phyloP scores from a whole-genome alignment of 2,329 filamentous ascomycete genomes.

The Bimuria novae-zelandiae region DNA sequence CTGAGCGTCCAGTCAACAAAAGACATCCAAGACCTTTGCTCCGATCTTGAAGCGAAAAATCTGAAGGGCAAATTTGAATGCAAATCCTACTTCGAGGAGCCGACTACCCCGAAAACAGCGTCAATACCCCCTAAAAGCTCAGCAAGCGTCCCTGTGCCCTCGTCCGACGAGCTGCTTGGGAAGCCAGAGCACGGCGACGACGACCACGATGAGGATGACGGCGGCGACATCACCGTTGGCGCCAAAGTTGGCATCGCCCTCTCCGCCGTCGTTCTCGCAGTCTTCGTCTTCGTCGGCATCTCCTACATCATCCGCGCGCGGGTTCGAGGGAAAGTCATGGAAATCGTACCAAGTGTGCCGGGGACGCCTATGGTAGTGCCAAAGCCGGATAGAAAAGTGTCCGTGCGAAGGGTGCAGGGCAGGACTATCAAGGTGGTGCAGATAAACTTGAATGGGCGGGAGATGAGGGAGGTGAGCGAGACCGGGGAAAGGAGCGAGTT shows the following conservation, averaged over 20 bases:
- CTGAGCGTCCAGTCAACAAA: slow-evolving; percentile 20
- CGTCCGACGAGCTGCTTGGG: background rate
- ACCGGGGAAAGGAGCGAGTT: slow-evolving; percentile 3
- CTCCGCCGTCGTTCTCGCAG: slow-evolving; percentile 9
- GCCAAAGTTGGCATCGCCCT: slow-evolving; percentile 17
- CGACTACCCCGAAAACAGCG: background rate
- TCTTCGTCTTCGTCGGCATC: slow-evolving; percentile 5
- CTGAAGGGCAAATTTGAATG: slow-evolving; percentile 24
- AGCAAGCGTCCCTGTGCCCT: background rate
- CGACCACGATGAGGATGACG: background rate
- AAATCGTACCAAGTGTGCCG: slow-evolving; percentile 6
- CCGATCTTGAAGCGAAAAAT: slow-evolving; percentile 11
- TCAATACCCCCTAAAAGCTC: background rate
- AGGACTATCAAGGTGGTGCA: background rate
- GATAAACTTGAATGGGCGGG: background rate
- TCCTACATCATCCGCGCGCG: slow-evolving; percentile 18
- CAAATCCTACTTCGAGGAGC: slow-evolving; percentile 6
- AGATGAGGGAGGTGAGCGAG: slow-evolving; percentile 8
- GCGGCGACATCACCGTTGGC: slow-evolving; percentile 1
- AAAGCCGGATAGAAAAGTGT: background rate
- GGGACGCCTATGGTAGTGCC: background rate
- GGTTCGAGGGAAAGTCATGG: slow-evolving; percentile 15
- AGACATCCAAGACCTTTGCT: slow-evolving; percentile 22
- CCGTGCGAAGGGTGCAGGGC: background rate
- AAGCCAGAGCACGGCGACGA: background rate